Evolutionary conservation across 108 stramenopile species (phyloP).

Genomic region (Aurantiochytrium sp.): DNA sequence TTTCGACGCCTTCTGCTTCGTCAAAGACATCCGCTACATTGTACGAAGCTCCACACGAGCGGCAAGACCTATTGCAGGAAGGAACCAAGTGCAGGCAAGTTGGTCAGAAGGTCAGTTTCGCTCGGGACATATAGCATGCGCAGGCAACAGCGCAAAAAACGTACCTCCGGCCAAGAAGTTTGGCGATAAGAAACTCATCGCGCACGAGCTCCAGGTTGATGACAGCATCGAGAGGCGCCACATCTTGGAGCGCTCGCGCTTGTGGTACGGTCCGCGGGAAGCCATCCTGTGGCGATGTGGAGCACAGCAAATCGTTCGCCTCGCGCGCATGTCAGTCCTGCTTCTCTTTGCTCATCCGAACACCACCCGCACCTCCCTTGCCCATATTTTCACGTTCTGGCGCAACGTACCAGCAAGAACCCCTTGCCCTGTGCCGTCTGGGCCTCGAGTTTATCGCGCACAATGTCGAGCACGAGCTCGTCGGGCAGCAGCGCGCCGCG

Average conservation of each 20-base stretch:
- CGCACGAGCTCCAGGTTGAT: neutral
- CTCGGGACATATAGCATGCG: neutral
- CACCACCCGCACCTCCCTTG: no score
- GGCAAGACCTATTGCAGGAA: neutral
- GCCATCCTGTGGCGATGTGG: neutral
- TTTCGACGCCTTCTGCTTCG: neutral
- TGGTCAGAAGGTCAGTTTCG: neutral
- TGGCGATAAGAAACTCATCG: neutral
- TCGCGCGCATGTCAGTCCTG: no score
- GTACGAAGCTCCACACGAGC: neutral
- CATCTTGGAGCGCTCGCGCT: neutral
- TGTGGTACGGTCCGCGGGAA: slow-evolving; percentile 21
- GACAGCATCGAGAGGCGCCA: neutral
- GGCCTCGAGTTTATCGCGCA: neutral
- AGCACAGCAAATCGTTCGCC: no score
- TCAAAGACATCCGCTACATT: slow-evolving; percentile 13
- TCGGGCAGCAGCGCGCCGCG: slow-evolving; percentile 17
- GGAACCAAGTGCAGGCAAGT: neutral
- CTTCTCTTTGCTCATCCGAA: no score
- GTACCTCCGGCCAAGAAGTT: slow-evolving; percentile 18
- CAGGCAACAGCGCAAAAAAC: neutral
- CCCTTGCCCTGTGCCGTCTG: neutral
- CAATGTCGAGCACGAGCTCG: slow-evolving; percentile 20
- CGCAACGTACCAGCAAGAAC: neutral
- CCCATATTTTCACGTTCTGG: no score